Conservation (phyloP, 345 rosid species). For the Melaleuca quinquenervia region DNA sequence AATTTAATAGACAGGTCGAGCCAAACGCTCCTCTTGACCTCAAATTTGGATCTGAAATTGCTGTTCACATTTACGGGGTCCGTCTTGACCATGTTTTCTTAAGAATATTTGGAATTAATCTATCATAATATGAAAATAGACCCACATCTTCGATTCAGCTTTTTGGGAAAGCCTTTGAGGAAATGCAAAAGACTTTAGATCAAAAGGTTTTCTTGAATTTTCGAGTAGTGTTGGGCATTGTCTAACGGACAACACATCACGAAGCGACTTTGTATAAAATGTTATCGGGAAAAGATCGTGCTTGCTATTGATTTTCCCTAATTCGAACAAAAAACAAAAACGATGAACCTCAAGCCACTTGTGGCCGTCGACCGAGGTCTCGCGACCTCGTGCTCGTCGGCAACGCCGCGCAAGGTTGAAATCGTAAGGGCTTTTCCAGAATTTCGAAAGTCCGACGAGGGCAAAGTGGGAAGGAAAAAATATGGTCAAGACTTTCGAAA, state of each 20-base stretch:
- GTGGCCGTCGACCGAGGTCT: neutral
- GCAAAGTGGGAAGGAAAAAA: neutral
- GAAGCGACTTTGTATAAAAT: neutral
- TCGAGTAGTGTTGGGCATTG: neutral
- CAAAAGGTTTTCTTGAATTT: neutral
- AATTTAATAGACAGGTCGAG: neutral
- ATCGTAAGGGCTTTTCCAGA: neutral
- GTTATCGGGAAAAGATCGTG: neutral
- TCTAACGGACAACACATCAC: neutral
- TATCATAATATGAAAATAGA: neutral
- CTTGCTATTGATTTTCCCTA: neutral
- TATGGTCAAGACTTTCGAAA: neutral
- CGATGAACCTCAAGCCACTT: neutral
- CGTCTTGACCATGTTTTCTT: neutral
- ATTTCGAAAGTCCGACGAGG: neutral
- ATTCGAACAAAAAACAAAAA: too few relatives aligned
- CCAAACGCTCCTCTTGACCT: neutral
- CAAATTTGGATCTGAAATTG: fast-evolving
- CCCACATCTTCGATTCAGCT: neutral
- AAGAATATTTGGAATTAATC: fast-evolving
- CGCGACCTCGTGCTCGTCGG: too few relatives aligned
- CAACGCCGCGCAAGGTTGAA: neutral
- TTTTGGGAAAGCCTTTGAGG: neutral
- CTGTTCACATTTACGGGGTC: fast-evolving
- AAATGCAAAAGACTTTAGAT: neutral